phyloP scores from a whole-genome alignment of 768 basidiomycete species.

The Favolaschia claudopus region DNA sequence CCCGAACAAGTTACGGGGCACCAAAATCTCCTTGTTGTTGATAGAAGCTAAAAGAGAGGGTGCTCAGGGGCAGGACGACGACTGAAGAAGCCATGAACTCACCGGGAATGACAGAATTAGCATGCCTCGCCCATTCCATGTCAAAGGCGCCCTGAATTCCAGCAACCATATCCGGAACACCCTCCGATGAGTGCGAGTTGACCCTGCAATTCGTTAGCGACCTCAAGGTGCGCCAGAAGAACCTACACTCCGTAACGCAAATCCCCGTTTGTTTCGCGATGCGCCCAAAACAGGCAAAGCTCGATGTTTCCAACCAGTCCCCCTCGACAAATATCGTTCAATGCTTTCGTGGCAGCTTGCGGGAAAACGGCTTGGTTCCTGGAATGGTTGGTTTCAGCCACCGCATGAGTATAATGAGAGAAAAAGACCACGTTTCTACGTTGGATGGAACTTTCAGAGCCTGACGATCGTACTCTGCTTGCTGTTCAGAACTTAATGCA shows the following conservation, averaged over 20 bases:
- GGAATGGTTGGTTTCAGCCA: not conserved
- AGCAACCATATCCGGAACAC: not conserved
- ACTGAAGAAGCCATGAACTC: not conserved
- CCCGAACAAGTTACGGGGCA: too few species aligned
- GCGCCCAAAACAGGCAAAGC: not conserved
- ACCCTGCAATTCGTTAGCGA: not conserved
- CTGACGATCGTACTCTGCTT: not conserved
- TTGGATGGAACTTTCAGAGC: too few species aligned
- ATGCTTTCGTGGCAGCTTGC: not conserved
- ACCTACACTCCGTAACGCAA: not conserved
- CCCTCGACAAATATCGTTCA: not conserved
- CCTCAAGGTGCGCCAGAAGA: not conserved
- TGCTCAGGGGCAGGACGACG: too few species aligned
- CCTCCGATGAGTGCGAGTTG: not conserved
- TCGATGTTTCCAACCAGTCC: not conserved
- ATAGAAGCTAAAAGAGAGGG: too few species aligned
- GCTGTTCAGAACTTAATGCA: not conserved
- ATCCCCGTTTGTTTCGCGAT: not conserved
- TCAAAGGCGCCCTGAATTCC: not conserved
- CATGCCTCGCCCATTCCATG: not conserved
- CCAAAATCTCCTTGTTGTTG: too few species aligned
- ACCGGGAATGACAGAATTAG: not conserved
- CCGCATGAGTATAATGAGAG: too few species aligned
- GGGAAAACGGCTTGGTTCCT: not conserved
- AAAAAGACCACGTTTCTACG: too few species aligned